A percentile compares a stretch with the other conserved stretches of the same genome.
These are phyloP conservation scores for Beverwykella pulmonaria DNA, from an alignment of 495 filamentous ascomycete species.

Conservation along the genomic window DNA sequence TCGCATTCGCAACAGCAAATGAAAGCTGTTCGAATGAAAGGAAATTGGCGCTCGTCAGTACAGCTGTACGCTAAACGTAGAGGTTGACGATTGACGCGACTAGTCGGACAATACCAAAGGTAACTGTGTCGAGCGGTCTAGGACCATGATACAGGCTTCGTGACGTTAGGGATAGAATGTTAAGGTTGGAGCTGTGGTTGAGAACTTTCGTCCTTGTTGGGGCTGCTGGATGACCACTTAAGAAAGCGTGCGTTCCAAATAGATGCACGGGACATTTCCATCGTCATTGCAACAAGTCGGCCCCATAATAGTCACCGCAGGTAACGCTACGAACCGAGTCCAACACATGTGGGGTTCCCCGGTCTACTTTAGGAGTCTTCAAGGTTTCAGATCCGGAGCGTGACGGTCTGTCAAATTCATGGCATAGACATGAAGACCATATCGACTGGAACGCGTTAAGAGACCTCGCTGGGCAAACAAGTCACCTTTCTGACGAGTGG, in stretches of 20 bases:
- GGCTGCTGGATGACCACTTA: conserved; percentile 13
- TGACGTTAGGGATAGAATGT: conserved; percentile 17
- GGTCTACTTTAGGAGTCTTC: conserved; percentile 6
- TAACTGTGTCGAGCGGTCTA: conserved; percentile 33
- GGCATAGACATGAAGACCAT: conserved; percentile 19
- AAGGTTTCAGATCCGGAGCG: conserved; percentile 35
- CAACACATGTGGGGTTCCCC: conserved; percentile 12
- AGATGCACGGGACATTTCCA: conserved; percentile 44
- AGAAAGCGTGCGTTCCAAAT: background rate
- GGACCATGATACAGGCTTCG: conserved; percentile 38
- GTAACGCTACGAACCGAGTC: conserved; percentile 22
- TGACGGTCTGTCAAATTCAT: conserved; percentile 32
- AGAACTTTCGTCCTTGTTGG: conserved; percentile 35
- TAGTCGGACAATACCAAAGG: conserved; percentile 42
- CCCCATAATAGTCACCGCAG: background rate
- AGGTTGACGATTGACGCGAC: conserved; percentile 46
- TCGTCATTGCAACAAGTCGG: conserved; percentile 11
- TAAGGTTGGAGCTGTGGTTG: conserved; percentile 41
- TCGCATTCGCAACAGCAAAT: conserved; percentile 26
- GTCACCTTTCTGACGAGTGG: conserved; percentile 45
- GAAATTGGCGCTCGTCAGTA: conserved; percentile 45
- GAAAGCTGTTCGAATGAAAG: conserved; percentile 19
- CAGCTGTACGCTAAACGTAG: conserved; percentile 35
- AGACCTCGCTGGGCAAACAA: conserved; percentile 39
- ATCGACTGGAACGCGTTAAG: conserved; percentile 12